Conservation (phyloP, 2,329 filamentous ascomycete species). For the Phialophora verrucosa region DNA sequence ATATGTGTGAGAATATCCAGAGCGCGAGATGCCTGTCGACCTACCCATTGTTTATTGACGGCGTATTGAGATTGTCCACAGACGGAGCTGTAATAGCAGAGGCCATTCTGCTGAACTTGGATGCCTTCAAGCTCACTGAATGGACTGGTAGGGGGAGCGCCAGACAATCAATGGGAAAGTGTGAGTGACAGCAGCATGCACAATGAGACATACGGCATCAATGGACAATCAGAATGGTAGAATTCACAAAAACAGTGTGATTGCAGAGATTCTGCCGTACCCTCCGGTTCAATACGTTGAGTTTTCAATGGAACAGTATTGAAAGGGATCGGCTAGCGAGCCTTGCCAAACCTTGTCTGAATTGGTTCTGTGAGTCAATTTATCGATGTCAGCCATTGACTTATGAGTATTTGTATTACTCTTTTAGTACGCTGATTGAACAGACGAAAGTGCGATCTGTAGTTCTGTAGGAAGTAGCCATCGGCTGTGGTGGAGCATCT, state of each 20-base stretch:
- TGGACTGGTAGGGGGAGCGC: background rate
- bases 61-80: conserved; percentile 4
- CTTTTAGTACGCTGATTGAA: background rate
- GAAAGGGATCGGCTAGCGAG: background rate
- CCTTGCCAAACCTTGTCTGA: background rate
- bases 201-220: conserved; percentile 6
- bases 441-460: background rate
- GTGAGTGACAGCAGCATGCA: background rate
- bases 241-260: background rate
- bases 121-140: background rate
- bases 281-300: background rate
- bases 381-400: background rate
- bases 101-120: background rate
- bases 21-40: background rate
- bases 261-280: conserved; percentile 14
- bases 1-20: background rate
- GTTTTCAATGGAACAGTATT: background rate
- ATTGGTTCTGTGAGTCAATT: background rate
- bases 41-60: conserved; percentile 6
- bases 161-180: background rate
- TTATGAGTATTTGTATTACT: background rate
- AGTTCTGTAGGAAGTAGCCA: background rate
- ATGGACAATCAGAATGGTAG: background rate
- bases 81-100: background rate
- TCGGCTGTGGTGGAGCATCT: background rate